Conservation (phyloP, 2,329 filamentous ascomycete species). For the Botrytis fabae region DNA sequence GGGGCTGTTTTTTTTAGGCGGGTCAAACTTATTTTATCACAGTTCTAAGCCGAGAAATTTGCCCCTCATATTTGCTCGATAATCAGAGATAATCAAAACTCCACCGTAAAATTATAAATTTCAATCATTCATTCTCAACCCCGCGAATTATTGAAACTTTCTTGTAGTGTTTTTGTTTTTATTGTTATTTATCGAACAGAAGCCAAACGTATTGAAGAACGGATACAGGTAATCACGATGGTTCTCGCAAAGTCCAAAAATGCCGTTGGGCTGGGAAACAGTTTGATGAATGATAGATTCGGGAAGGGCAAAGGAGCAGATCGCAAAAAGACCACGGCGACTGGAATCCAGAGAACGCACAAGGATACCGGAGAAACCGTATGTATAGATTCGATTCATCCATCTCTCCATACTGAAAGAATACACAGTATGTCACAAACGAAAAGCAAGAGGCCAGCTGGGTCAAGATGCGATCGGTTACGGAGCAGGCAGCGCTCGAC, state of each 20-base stretch:
- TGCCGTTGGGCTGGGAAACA: conserved; percentile 90
- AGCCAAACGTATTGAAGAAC: background rate
- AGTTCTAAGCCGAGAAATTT: conserved; percentile 20
- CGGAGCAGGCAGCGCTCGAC: conserved; percentile 92
- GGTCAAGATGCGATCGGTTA: conserved; percentile 99
- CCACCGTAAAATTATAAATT: conserved; percentile 40
- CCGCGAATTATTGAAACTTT: background rate
- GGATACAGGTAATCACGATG: conserved; percentile 48
- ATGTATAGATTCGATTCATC: conserved; percentile 29
- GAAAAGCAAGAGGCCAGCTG: conserved; percentile 87
- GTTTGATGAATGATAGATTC: conserved; percentile 98
- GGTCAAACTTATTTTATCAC: conserved; percentile 23
- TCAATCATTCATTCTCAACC: conserved; percentile 3
- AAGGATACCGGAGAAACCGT: conserved; percentile 77
- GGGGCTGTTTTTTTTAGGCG: conserved; percentile 26
- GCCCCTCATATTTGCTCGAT: conserved; percentile 29
- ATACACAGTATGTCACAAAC: conserved; percentile 77
- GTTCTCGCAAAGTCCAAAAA: conserved; percentile 91
- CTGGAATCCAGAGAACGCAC: conserved; percentile 62
- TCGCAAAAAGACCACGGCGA: conserved; percentile 69
- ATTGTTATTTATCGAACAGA: background rate
- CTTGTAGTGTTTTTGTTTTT: background rate
- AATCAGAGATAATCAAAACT: conserved; percentile 29
- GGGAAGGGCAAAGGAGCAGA: conserved; percentile 86
- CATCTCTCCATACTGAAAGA: conserved; percentile 32